Evolutionary conservation across 2,329 filamentous ascomycete genomes (phyloP), one percentile per base, ranked within the genome.

Genomic region (Mycosphaerella arachidis): DNA sequence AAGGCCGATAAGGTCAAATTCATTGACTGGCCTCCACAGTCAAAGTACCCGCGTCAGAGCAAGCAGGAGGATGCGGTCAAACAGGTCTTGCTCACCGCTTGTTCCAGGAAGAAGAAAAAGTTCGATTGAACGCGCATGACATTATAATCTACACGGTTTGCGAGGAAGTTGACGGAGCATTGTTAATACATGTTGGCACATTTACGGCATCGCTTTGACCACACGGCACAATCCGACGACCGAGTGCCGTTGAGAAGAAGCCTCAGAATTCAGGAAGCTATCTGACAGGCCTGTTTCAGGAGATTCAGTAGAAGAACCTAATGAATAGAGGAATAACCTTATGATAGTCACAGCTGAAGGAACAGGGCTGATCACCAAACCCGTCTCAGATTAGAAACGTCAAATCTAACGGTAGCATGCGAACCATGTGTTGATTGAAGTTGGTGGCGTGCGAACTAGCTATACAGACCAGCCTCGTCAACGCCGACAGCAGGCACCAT

Each of bases 1-100:
- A 76, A 77, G 60, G 77, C 75, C 1, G 76, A 81, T 57, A 68
- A 75, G 18, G 70, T 80, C 5, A 53, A 63, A 37, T 73, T 75
- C 57, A 64, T 69, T 37, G 64, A 66, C 40, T 69, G 68, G 59
- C 71, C 71, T 8, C 66, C 51, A 8, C 64, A 55, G 10, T 60
- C 63, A 5, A 67, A 65, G 43, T 67, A 40, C 60, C 62, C 18
- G 55, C 62, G 66, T 48, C 57, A 65, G 31, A 67, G 64, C 45
- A 79, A 78, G 67, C 70, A 77, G 53, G 64, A 71, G 18, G 51
- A 62, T 4, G 37, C 50, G 12, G 66, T 77, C 3, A 74, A 71
- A 66, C 37, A 61, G 6, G 66, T 72, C 5, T 64, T 78, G 6
- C 64, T 72, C 27, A 45, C 54, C 16, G 57, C 61, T 48, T 67